Conservation (phyloP, 2,329 filamentous ascomycete genomes). For the Aspergillus felis region DNA sequence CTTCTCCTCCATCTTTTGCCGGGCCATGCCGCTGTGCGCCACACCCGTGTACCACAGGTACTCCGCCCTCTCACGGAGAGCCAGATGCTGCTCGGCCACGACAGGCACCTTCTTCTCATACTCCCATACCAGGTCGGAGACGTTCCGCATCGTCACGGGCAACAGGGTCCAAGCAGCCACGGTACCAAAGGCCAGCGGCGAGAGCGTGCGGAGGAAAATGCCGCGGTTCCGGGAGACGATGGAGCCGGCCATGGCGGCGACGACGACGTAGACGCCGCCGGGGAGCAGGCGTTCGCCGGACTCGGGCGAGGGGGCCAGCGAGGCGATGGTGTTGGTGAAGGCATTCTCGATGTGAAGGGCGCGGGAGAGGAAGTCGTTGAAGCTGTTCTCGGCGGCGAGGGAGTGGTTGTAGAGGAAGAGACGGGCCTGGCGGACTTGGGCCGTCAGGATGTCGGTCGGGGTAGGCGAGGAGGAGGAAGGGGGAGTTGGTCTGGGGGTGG, state of each 20-base stretch:
- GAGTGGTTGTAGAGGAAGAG: slow-evolving; percentile 76
- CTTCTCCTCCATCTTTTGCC: slow-evolving; percentile 73
- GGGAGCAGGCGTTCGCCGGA: slow-evolving; percentile 87
- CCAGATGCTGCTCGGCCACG: slow-evolving; percentile 75
- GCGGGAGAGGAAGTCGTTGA: slow-evolving; percentile 77
- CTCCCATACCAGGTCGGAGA: slow-evolving; percentile 79
- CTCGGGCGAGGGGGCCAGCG: slow-evolving; percentile 78
- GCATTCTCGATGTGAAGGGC: slow-evolving; percentile 82
- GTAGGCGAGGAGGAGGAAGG: slow-evolving; percentile 53
- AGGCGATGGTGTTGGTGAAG: slow-evolving; percentile 85
- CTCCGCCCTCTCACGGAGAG: slow-evolving; percentile 64
- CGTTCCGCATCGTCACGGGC: slow-evolving; percentile 85
- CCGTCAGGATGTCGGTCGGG: slow-evolving; percentile 83
- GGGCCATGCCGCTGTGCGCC: slow-evolving; percentile 67
- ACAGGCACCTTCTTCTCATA: slow-evolving; percentile 88
- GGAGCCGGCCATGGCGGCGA: slow-evolving; percentile 89
- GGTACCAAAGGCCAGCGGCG: slow-evolving; percentile 76
- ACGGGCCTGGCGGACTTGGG: slow-evolving; percentile 74
- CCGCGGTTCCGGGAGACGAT: slow-evolving; percentile 87
- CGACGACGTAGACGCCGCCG: slow-evolving; percentile 84
- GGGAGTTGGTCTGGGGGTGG: slow-evolving; percentile 13
- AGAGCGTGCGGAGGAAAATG: slow-evolving; percentile 70
- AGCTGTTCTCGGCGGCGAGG: slow-evolving; percentile 69
- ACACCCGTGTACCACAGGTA: slow-evolving; percentile 69
- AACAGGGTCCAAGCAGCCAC: slow-evolving; percentile 79